Evolutionary conservation across 2,329 filamentous ascomycete species (phyloP).

Genomic region (Sclerotinia subarctica): DNA sequence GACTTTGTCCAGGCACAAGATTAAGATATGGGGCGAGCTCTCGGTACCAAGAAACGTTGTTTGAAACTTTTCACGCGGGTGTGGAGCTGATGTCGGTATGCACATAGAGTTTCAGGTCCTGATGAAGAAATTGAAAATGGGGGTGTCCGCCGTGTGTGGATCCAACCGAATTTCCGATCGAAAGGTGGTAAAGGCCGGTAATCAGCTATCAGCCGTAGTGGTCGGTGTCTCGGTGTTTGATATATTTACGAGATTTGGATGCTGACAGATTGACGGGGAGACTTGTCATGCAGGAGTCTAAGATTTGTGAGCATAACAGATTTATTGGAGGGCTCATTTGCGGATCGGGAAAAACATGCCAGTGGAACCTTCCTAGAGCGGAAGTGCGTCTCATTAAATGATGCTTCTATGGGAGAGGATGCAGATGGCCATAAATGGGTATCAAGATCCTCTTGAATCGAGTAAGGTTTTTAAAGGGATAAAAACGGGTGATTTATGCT

Average conservation of each 20-base stretch:
- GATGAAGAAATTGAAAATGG: not conserved
- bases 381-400: not conserved
- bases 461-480: not conserved
- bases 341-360: not conserved
- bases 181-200: no score
- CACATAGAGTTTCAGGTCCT: not conserved
- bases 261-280: not conserved
- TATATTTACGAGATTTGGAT: no score
- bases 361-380: not conserved
- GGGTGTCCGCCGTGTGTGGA: not conserved
- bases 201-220: not conserved
- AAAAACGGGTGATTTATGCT: not conserved
- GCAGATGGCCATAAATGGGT: not conserved
- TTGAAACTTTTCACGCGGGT: not conserved
- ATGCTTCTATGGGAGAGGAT: not conserved
- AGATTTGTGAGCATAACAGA: not conserved
- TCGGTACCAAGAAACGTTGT: not conserved
- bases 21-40: conserved; percentile 9
- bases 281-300: not conserved
- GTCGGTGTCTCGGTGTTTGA: not conserved
- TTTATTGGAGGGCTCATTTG: not conserved
- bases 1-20: not conserved
- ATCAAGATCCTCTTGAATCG: not conserved
- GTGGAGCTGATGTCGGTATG: not conserved
- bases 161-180: not conserved